A percentile compares a stretch with the other conserved stretches of the same genome.
Conservation (phyloP, 495 filamentous ascomycete genomes). For the Mytilinidion resinicola region DNA sequence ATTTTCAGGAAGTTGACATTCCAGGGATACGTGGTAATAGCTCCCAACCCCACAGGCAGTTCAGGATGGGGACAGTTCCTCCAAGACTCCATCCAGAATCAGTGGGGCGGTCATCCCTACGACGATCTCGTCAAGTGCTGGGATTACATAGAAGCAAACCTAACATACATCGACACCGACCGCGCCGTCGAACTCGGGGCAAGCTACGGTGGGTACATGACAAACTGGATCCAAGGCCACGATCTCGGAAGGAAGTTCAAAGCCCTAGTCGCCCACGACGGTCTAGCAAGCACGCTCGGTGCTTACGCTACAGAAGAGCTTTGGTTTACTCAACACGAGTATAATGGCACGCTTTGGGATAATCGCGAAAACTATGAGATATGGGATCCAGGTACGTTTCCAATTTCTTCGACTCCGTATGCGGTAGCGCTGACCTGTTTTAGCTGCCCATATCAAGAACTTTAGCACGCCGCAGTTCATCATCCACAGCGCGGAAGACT, state of each 20-base stretch:
- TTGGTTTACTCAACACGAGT: conserved; percentile 82
- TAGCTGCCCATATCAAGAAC: conserved; percentile 41
- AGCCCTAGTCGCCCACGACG: conserved; percentile 86
- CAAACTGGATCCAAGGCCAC: conserved; percentile 72
- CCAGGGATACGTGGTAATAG: conserved; percentile 71
- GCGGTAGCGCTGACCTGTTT: no score
- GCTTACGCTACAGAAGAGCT: conserved; percentile 78
- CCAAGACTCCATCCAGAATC: conserved; percentile 64
- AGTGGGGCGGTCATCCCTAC: conserved; percentile 80
- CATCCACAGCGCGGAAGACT: conserved; percentile 89
- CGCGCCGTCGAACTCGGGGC: conserved; percentile 76
- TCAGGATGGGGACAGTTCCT: conserved; percentile 80
- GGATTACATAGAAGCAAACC: conserved; percentile 64
- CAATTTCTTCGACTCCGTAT: no score
- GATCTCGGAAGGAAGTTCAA: conserved; percentile 72
- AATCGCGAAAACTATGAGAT: conserved; percentile 64
- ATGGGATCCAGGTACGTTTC: conserved; percentile 70
- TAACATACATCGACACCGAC: conserved; percentile 67
- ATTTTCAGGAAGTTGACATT: no score
- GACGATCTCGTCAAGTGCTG: conserved; percentile 73
- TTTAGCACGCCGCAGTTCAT: conserved; percentile 86
- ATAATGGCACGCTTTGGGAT: conserved; percentile 68
- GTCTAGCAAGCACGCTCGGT: conserved; percentile 71
- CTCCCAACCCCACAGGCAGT: conserved; percentile 83
- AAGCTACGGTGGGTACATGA: conserved; percentile 80